Percentiles rank a stretch among this genome's conserved stretches.
phyloP scores from a whole-genome alignment of 2,329 filamentous ascomycete genomes.

The Conoideocrella luteorostrata region DNA sequence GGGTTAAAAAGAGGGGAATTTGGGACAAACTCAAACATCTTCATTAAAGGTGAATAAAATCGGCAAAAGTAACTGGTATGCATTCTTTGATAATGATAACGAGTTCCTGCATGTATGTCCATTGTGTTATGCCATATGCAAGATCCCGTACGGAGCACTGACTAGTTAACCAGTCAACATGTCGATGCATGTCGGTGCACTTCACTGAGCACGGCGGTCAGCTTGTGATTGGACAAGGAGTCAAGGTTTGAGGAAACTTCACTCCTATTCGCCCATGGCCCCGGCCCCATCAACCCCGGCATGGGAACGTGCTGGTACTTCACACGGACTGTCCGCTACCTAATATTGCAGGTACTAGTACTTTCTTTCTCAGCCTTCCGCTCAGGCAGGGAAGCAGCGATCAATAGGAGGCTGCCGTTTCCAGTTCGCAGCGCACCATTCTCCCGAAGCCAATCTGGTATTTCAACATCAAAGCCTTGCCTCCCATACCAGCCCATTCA shows the following conservation, averaged over 20 bases:
- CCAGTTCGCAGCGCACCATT: conserved; percentile 19
- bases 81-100: no score
- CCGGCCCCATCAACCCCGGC: not conserved
- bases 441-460: conserved; percentile 12
- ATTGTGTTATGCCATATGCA: no score
- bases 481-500: conserved; percentile 4
- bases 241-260: not conserved
- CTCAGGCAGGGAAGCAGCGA: conserved; percentile 2
- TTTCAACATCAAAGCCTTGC: conserved; percentile 7
- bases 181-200: no score
- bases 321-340: not conserved
- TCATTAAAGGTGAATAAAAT: no score
- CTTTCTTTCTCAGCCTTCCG: conserved; percentile 10
- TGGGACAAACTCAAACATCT: no score
- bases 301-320: not conserved
- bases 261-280: not conserved
- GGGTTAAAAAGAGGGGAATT: no score
- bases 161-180: no score
- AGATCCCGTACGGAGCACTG: no score
- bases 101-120: not conserved
- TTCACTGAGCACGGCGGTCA: not conserved
- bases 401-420: conserved; percentile 16
- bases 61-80: no score
- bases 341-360: conserved; percentile 12
- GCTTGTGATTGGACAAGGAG: conserved; percentile 1